These are phyloP conservation scores for Beauveria sp. DNA, from an alignment of 2,329 filamentous ascomycete genomes.

Conservation along the genomic window DNA sequence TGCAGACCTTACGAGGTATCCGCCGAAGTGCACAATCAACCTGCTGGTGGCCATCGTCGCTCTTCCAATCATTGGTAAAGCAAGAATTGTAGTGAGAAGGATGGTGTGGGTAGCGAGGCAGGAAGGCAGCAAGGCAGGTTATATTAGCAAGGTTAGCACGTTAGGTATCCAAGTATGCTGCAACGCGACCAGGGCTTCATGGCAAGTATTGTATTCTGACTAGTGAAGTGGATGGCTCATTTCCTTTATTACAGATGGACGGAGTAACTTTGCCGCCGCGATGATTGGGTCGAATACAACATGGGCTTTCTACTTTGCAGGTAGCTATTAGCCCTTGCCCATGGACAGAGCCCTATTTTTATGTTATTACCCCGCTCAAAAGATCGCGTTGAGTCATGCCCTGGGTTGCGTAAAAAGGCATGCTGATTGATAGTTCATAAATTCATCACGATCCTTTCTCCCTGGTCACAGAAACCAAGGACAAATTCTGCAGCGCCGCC, in stretches of 20 bases:
- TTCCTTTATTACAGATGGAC: not conserved
- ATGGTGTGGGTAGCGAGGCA: not conserved
- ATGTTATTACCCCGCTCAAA: not conserved
- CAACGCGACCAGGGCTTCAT: not conserved
- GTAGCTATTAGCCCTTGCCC: not conserved
- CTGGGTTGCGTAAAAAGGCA: not conserved
- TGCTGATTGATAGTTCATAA: not conserved
- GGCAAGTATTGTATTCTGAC: not conserved
- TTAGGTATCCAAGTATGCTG: not conserved
- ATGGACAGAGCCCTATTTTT: not conserved
- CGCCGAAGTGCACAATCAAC: not conserved
- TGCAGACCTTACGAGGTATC: constrained; percentile 6
- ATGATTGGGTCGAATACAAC: not conserved
- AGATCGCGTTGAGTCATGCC: not conserved
- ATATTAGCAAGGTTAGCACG: no score
- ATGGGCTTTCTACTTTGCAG: not conserved
- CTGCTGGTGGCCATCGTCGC: not conserved
- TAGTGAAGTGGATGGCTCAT: no score
- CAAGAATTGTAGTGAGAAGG: not conserved
- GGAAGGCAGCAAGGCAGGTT: not conserved
- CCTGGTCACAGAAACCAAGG: not conserved
- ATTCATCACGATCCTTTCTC: not conserved
- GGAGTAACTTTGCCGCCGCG: not conserved
- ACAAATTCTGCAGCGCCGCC: not conserved
- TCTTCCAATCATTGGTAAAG: not conserved